Percentiles rank a stretch among this genome's conserved stretches.
Evolutionary conservation across 148 eudicot genomes (phyloP).

Genomic region (Arbutus unedo): DNA sequence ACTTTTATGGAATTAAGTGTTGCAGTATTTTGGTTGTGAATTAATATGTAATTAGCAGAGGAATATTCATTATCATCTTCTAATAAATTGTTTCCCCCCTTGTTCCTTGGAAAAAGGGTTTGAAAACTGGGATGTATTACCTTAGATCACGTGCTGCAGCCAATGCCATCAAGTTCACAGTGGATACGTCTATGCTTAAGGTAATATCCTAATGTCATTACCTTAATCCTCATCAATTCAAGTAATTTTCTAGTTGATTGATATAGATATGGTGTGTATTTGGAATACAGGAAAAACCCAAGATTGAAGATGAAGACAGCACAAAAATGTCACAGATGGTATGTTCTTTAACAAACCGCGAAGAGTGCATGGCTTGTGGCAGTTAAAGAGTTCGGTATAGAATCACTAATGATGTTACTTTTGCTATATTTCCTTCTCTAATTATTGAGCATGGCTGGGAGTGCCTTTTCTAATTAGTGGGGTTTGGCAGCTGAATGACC

Average conservation of each 20-base stretch:
- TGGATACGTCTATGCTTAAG: slow-evolving; percentile 71
- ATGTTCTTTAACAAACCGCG: slow-evolving; percentile 77
- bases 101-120: slow-evolving; percentile 46
- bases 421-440: not conserved
- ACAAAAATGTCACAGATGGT: slow-evolving; percentile 73
- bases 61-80: not conserved
- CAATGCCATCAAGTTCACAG: slow-evolving; percentile 97
- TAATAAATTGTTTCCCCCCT: not conserved
- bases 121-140: slow-evolving; percentile 98
- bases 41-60: not conserved
- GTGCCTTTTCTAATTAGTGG: not conserved
- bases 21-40: not conserved
- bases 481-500: not conserved
- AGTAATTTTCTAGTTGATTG: not conserved
- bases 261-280: not conserved
- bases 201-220: slow-evolving; percentile 22
- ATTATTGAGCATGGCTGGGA: not conserved
- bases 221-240: not conserved
- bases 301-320: slow-evolving; percentile 37
- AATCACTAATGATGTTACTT: not conserved
- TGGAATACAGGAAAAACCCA: slow-evolving; percentile 49
- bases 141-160: slow-evolving; percentile 93
- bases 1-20: not conserved
- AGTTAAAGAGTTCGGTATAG: slow-evolving; percentile 30
- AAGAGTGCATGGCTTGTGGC: slow-evolving; percentile 88